Conservation (phyloP, 2,329 filamentous ascomycete species). For the Ceratocystis cubensis region DNA sequence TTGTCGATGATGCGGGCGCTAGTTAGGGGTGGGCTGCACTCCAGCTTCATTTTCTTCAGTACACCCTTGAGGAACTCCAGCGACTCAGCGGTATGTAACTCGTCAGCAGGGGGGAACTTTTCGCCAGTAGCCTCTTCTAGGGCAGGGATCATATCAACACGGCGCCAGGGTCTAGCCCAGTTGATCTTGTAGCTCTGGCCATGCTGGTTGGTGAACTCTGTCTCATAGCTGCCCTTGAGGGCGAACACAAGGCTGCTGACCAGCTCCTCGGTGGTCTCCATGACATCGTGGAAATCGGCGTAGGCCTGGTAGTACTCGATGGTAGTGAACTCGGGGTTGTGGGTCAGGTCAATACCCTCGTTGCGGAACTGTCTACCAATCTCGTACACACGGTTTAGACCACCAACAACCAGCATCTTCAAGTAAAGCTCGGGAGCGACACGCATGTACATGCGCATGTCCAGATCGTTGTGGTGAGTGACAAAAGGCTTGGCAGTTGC, state of each 20-base stretch:
- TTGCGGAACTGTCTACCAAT: slow-evolving; percentile 93
- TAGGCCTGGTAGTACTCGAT: slow-evolving; percentile 97
- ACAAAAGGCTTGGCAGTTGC: slow-evolving; percentile 88
- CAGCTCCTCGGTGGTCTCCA: slow-evolving; percentile 85
- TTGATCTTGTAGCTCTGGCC: slow-evolving; percentile 85
- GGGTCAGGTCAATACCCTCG: slow-evolving; percentile 59
- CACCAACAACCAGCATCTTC: slow-evolving; percentile 91
- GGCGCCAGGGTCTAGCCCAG: slow-evolving; percentile 89
- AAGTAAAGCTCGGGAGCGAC: slow-evolving; percentile 92
- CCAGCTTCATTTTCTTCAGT: slow-evolving; percentile 79
- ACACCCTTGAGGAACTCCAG: slow-evolving; percentile 75
- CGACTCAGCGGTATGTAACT: slow-evolving; percentile 81
- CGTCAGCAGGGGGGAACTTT: slow-evolving; percentile 80
- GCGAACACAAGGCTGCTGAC: slow-evolving; percentile 82
- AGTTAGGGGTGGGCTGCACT: slow-evolving; percentile 80
- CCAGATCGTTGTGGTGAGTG: slow-evolving; percentile 89
- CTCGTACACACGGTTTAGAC: slow-evolving; percentile 88
- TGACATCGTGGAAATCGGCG: slow-evolving; percentile 79
- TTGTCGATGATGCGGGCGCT: slow-evolving; percentile 96
- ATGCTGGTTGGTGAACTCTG: slow-evolving; percentile 71
- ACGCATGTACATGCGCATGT: slow-evolving; percentile 91
- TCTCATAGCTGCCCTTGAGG: slow-evolving; percentile 72
- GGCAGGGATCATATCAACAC: slow-evolving; percentile 82
- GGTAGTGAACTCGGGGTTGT: slow-evolving; percentile 93
- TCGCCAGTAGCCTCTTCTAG: slow-evolving; percentile 82